Evolutionary conservation across 2,329 filamentous ascomycete genomes (phyloP).

Genomic region (Scopulariopsis brevicaulis): DNA sequence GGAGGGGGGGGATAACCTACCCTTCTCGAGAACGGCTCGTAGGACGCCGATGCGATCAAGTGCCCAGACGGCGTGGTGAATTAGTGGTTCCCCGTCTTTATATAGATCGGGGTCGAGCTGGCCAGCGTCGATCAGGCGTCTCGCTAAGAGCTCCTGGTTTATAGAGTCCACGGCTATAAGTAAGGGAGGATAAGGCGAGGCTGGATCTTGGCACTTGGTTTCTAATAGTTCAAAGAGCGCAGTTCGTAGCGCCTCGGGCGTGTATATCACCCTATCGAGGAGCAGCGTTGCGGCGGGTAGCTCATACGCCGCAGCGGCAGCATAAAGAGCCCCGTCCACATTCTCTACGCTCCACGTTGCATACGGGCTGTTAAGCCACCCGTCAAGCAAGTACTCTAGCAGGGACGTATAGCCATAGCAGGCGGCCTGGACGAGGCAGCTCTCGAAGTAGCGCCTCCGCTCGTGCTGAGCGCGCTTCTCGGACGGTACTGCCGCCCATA

Average conservation of each 20-base stretch:
- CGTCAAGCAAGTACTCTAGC: neutral
- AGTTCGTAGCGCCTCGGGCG: neutral
- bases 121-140: conserved; percentile 7
- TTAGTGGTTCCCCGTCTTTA: conserved; percentile 3
- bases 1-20: neutral
- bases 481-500: neutral
- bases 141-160: conserved; percentile 5
- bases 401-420: neutral
- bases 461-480: neutral
- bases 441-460: neutral
- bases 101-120: conserved; percentile 6
- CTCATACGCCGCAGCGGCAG: too few species aligned
- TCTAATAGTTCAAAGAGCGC: neutral
- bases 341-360: neutral
- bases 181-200: conserved; percentile 3
- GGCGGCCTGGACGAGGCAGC: too few species aligned
- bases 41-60: neutral
- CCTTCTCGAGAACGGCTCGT: conserved; percentile 1
- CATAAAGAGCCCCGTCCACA: neutral
- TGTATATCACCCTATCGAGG: neutral
- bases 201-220: too few species aligned
- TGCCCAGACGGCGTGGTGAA: neutral
- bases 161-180: conserved; percentile 6
- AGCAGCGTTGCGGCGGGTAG: neutral
- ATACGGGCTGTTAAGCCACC: neutral